Evolutionary conservation across 2,329 filamentous ascomycete genomes (phyloP).

Genomic region (Trichoderma sp.): DNA sequence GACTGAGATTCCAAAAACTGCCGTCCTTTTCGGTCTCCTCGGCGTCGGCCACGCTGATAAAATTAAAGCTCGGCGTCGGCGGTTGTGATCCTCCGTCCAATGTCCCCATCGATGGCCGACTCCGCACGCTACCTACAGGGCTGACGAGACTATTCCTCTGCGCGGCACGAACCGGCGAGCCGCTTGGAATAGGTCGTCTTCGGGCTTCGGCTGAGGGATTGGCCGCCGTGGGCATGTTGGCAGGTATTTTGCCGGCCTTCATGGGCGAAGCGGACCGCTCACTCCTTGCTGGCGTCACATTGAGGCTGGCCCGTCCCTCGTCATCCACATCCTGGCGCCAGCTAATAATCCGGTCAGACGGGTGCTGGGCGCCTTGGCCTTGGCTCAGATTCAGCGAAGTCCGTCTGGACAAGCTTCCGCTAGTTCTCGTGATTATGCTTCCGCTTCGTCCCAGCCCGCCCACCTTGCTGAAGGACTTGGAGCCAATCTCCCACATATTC

Average conservation of each 20-base stretch:
- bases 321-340: slow-evolving; percentile 75
- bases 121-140: slow-evolving; percentile 44
- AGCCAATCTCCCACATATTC: slow-evolving; percentile 77
- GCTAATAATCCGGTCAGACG: slow-evolving; percentile 77
- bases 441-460: slow-evolving; percentile 61
- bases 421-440: slow-evolving; percentile 60
- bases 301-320: slow-evolving; percentile 43
- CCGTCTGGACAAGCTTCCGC: slow-evolving; percentile 55
- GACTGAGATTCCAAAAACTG: slow-evolving; percentile 61
- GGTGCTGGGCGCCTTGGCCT: slow-evolving; percentile 38
- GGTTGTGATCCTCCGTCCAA: slow-evolving; percentile 43
- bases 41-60: slow-evolving; percentile 43
- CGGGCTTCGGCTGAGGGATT: slow-evolving; percentile 53
- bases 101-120: slow-evolving; percentile 34
- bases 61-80: slow-evolving; percentile 61
- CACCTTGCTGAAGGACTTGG: slow-evolving; percentile 73
- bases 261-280: slow-evolving; percentile 61
- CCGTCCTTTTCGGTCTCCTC: slow-evolving; percentile 48
- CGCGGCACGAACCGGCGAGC: slow-evolving; percentile 32
- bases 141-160: slow-evolving; percentile 41
- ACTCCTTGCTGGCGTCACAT: slow-evolving; percentile 49
- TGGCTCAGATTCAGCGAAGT: slow-evolving; percentile 55
- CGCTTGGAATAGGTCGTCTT: slow-evolving; percentile 47
- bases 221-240: slow-evolving; percentile 42
- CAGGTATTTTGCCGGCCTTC: slow-evolving; percentile 47